Conservation (phyloP, 1,284 basidiomycete species). For the Rhodotorula sp. region DNA sequence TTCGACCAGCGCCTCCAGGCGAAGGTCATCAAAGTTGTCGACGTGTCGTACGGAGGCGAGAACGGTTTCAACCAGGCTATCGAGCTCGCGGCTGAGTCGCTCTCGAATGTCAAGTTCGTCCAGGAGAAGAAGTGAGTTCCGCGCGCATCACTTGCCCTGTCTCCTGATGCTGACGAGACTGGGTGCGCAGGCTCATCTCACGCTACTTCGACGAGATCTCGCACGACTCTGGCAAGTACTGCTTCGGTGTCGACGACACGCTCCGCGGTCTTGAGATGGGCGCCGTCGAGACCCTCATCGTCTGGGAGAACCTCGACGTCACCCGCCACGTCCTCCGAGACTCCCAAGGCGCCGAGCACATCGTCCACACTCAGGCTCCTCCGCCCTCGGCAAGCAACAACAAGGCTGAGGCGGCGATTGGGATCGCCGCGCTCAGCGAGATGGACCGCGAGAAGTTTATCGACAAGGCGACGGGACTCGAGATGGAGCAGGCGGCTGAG, state of each 20-base stretch:
- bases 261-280: conserved; percentile 95
- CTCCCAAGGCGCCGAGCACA: conserved; percentile 81
- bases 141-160: background rate
- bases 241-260: conserved; percentile 96
- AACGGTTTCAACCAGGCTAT: conserved; percentile 99
- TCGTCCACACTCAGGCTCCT: conserved; percentile 60
- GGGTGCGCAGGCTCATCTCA: conserved; percentile 65
- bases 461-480: conserved; percentile 88
- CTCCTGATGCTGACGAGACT: background rate
- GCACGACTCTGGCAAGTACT: conserved; percentile 94
- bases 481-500: conserved; percentile 87
- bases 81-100: conserved; percentile 89
- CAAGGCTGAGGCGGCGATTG: conserved; percentile 30
- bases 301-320: conserved; percentile 95
- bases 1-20: conserved; percentile 84
- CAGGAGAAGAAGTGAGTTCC: conserved; percentile 77
- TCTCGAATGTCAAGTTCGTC: conserved; percentile 98
- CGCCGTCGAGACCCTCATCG: conserved; percentile 93
- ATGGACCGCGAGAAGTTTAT: conserved; percentile 90
- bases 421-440: conserved; percentile 52
- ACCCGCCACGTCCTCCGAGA: conserved; percentile 81
- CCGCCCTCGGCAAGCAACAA: conserved; percentile 51
- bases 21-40: conserved; percentile 95
- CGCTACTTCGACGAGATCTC: conserved; percentile 99
- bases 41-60: conserved; percentile 98